phyloP scores from a whole-genome alignment of 768 basidiomycete species.

The Suillus decipiens region DNA sequence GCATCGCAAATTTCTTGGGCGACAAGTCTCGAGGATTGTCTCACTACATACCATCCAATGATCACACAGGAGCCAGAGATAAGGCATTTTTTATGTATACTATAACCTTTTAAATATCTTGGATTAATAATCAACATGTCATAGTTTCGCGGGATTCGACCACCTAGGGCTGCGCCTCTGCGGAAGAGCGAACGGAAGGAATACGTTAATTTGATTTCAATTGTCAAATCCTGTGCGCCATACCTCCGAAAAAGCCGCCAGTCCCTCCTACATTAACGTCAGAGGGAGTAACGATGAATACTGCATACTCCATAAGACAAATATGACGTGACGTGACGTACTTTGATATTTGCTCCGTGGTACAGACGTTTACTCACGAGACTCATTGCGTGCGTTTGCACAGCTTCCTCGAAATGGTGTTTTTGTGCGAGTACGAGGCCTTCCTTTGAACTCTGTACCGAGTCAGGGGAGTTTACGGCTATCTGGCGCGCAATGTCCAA shows the following conservation, averaged over 20 bases:
- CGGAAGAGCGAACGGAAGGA: constrained; percentile 2
- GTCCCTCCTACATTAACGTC: constrained; percentile 54
- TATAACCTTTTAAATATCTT: constrained; percentile 1
- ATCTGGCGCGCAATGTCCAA: constrained; percentile 62
- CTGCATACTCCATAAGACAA: constrained; percentile 10
- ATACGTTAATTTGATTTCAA: background rate
- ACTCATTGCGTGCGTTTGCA: constrained; percentile 46
- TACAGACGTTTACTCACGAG: constrained; percentile 54
- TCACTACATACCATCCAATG: background rate
- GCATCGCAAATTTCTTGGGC: background rate
- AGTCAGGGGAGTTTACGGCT: constrained; percentile 70
- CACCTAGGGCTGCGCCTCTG: constrained; percentile 54
- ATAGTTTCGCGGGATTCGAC: constrained; percentile 61
- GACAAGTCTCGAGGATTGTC: background rate
- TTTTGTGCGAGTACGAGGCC: constrained; percentile 59
- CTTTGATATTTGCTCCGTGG: constrained; percentile 70
- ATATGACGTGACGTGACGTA: constrained; percentile 26
- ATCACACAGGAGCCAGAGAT: constrained; percentile 3
- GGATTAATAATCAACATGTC: constrained; percentile 13
- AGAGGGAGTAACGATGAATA: constrained; percentile 8
- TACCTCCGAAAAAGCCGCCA: constrained; percentile 69
- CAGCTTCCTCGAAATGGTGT: constrained; percentile 52
- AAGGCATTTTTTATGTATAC: background rate
- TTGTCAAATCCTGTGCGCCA: constrained; percentile 20
- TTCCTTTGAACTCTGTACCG: constrained; percentile 76